Percentiles rank a stretch among this genome's conserved stretches.
These are phyloP conservation scores for Pouteria glomerata DNA, from an alignment of 148 eudicot genomes.

Conservation along the genomic window DNA sequence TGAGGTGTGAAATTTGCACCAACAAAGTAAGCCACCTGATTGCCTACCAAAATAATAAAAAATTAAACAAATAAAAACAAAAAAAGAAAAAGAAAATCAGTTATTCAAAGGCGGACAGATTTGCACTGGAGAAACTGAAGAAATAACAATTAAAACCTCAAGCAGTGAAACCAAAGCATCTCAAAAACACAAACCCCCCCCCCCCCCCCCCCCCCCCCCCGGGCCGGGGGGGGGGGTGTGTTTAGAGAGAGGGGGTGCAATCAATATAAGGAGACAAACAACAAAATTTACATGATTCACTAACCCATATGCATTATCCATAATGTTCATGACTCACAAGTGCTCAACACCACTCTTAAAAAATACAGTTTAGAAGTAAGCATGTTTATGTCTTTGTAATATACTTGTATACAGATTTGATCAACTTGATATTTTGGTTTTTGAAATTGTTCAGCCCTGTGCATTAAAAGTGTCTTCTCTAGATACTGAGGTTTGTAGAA, in stretches of 20 bases:
- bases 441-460: too few species aligned
- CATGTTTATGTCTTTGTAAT: not conserved
- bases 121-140: not conserved
- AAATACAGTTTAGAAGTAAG: not conserved
- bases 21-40: slow-evolving; percentile 36
- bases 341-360: not conserved
- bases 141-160: not conserved
- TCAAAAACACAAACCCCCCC: not conserved
- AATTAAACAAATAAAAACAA: not conserved
- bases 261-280: not conserved
- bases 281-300: not conserved
- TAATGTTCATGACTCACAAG: not conserved
- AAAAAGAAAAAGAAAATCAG: not conserved
- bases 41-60: slow-evolving; percentile 31
- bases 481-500: not conserved
- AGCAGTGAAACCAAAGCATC: not conserved
- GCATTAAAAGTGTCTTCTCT: not conserved
- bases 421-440: not conserved
- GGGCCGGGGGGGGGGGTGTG: too few species aligned
- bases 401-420: not conserved
- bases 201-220: too few species aligned
- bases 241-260: not conserved
- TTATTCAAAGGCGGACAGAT: not conserved
- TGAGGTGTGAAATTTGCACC: slow-evolving; percentile 79
- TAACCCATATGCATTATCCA: not conserved